Evolutionary conservation across 2,329 filamentous ascomycete genomes (phyloP), one percentile per base, ranked within the genome.

Genomic region (Canariomyces notabilis): DNA sequence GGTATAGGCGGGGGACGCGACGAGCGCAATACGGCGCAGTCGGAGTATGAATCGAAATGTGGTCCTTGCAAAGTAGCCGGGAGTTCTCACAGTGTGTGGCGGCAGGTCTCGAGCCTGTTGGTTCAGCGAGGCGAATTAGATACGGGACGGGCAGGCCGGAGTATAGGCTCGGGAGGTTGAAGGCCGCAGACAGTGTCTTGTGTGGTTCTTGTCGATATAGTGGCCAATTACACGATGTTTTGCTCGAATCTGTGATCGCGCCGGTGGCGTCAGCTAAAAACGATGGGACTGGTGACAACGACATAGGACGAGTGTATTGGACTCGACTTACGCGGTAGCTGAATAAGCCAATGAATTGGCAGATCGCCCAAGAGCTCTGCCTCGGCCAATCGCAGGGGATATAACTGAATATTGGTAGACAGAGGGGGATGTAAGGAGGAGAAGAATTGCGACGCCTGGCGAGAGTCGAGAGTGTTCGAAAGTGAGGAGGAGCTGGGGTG

Each of bases 361-460:
- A 42, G n/a, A 3, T 4, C 37, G 20, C 22, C 15, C 16, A 4
- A 35, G 22, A 36, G 5, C 23, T 26, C 18, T 19, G 19, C 19
- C 3, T 16, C 31, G 7, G 34, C 26, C 53, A 54, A 52, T 54
- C 42, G 51, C 34, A 32, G n/a, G 8, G 21, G 23, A 29, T 33
- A 48, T 19, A 7, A 18, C n/a, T 31, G 22, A 20, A 32, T 42
- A n/a, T 19, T 31, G 22, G 31, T 48, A 22, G 12, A 18, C 7
- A 18, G 19, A 45, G 14, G 32, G 15, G n/a, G 42, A 15, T 18
- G 34, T 40, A 29, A 23, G 20, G 40, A 36, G 23, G 35, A 31
- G 15, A 18, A 32, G 18, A 40, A 29, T 35, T 44, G 41, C 34
- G 51, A 47, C 43, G 34, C 38, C 33, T 22, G 6, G 31, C 22